Evolutionary conservation across 140 eudicot genomes (phyloP).

Genomic region (Bidens hawaiensis): DNA sequence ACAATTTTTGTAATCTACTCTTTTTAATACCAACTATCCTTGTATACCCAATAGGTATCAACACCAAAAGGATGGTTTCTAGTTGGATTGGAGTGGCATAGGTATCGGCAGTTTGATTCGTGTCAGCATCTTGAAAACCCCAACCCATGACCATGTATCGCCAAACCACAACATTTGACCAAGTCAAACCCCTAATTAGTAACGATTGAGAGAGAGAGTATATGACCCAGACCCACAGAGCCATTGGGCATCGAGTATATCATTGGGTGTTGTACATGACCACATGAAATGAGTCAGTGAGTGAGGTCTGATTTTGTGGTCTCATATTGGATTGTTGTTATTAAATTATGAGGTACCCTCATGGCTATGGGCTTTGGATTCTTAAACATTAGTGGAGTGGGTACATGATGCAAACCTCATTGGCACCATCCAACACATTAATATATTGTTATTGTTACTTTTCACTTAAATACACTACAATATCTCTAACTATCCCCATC

Average conservation of each 20-base stretch:
- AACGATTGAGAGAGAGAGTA: conserved; percentile 6
- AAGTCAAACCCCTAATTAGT: conserved; percentile 18
- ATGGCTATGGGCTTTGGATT: conserved; percentile 31
- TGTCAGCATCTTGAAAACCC: conserved; percentile 26
- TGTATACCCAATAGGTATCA: not conserved
- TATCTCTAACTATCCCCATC: not conserved
- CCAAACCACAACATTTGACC: conserved; percentile 33
- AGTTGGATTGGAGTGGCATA: conserved; percentile 21
- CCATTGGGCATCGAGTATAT: conserved; percentile 22
- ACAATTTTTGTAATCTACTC: too few species aligned
- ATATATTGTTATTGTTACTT: too few species aligned
- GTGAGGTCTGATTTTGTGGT: conserved; percentile 13
- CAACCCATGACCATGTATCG: conserved; percentile 12
- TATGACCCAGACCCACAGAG: conserved; percentile 16
- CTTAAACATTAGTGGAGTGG: conserved; percentile 14
- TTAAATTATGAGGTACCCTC: conserved; percentile 12
- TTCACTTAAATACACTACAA: conserved; percentile 2
- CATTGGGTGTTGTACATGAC: conserved; percentile 24
- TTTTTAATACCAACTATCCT: too few species aligned
- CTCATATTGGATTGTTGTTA: conserved; percentile 27
- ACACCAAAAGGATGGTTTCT: not conserved
- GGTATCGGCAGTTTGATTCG: conserved; percentile 31
- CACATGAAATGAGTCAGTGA: conserved; percentile 30
- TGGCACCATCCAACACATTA: too few species aligned
- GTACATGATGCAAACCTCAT: conserved; percentile 17